These are phyloP conservation scores for Zostera marina DNA, from an alignment of 116 monocot genomes.

Conservation along the genomic window DNA sequence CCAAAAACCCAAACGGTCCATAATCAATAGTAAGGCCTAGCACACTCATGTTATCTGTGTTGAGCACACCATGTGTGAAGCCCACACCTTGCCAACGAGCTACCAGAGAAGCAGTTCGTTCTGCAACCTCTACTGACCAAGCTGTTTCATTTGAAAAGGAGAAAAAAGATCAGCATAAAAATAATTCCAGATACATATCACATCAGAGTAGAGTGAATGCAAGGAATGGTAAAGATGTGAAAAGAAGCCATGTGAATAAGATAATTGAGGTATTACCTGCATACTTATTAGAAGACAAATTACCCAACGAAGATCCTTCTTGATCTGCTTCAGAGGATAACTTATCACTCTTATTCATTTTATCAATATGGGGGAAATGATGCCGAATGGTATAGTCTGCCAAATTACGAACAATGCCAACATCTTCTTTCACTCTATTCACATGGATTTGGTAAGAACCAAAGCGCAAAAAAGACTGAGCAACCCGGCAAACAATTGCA, in stretches of 20 bases:
- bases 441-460: conserved; percentile 96
- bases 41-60: conserved; percentile 99
- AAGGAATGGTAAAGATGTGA: background rate
- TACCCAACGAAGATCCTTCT: conserved; percentile 40
- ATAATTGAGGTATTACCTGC: conserved; percentile 37
- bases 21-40: conserved; percentile 93
- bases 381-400: conserved; percentile 83
- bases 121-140: conserved; percentile 93
- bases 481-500: conserved; percentile 93
- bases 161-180: background rate
- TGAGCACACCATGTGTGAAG: conserved; percentile 94
- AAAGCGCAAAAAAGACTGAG: conserved; percentile 87
- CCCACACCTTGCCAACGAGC: conserved; percentile 98
- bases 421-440: conserved; percentile 49
- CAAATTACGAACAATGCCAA: conserved; percentile 53
- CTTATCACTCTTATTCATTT: conserved; percentile 49
- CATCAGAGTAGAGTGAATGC: background rate
- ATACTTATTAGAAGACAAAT: conserved; percentile 91
- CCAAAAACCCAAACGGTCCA: conserved; percentile 97
- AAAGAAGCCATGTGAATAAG: background rate
- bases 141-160: conserved; percentile 23
- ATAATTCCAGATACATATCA: background rate
- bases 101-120: conserved; percentile 70
- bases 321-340: conserved; percentile 46
- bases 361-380: conserved; percentile 86